Percentiles rank a stretch among this genome's conserved stretches.
These are phyloP conservation scores for Leucosporidium creatinivorum DNA, from an alignment of 768 basidiomycete genomes.

Conservation along the genomic window DNA sequence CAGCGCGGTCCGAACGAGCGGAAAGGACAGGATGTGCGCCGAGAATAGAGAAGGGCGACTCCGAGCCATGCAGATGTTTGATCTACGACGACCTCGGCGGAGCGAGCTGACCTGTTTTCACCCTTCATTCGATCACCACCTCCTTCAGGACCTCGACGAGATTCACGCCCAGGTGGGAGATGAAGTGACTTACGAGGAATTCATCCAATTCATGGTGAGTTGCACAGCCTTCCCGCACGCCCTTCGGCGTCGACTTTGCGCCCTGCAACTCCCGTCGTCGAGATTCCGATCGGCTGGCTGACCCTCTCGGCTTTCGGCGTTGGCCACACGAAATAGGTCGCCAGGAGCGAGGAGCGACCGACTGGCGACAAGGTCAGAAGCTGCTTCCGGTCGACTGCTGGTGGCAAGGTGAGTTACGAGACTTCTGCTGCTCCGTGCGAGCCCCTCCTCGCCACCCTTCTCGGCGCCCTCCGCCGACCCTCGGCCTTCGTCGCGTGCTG, in stretches of 20 bases:
- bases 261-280: not conserved
- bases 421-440: no score
- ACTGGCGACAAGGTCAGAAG: slow-evolving; percentile 85
- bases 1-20: no score
- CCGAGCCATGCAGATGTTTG: no score
- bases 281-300: no score
- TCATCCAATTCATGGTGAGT: slow-evolving; percentile 78
- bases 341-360: slow-evolving; percentile 91
- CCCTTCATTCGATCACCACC: not conserved
- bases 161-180: slow-evolving; percentile 58
- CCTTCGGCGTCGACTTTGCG: not conserved
- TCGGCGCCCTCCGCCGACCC: no score
- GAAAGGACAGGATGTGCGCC: no score
- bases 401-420: slow-evolving; percentile 70
- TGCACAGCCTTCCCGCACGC: no score
- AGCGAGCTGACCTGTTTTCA: not conserved
- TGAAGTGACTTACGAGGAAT: slow-evolving; percentile 84
- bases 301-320: slow-evolving; percentile 1
- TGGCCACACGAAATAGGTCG: no score
- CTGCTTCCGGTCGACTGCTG: slow-evolving; percentile 84
- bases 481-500: no score
- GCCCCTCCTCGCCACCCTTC: no score
- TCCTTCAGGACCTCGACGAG: slow-evolving; percentile 13
- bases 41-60: no score
- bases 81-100: no score